Conservation (phyloP, 495 filamentous ascomycete species). For the Tuber aestivum region DNA sequence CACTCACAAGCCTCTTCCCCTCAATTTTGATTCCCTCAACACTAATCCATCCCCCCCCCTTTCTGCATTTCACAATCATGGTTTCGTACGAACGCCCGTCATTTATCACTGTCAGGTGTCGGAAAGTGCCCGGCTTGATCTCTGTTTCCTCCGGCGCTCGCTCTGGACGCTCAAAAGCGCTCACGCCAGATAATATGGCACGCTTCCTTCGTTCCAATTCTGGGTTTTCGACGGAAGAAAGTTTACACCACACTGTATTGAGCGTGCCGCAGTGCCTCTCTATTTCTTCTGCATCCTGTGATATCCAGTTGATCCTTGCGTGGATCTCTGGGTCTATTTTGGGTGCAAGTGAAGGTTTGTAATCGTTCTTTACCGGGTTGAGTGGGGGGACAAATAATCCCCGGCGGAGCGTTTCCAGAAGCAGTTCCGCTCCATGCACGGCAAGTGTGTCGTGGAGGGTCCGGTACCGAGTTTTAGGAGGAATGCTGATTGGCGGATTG, state of each 20-base stretch:
- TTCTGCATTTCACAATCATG: conserved; percentile 31
- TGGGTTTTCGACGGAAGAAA: conserved; percentile 22
- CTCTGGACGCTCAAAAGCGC: conserved; percentile 20
- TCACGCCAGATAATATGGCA: conserved; percentile 28
- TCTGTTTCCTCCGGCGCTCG: conserved; percentile 8
- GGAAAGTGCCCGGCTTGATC: conserved; percentile 24
- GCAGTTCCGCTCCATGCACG: conserved; percentile 54
- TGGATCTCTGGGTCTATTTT: conserved; percentile 44
- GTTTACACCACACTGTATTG: conserved; percentile 26
- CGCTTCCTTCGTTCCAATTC: conserved; percentile 23
- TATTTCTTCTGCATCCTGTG: conserved; percentile 22
- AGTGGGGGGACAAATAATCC: conserved; percentile 63
- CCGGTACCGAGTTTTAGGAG: conserved; percentile 34
- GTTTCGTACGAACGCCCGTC: conserved; percentile 15
- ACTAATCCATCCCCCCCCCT: conserved; percentile 37
- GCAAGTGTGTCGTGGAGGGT: conserved; percentile 47
- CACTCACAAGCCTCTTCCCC: conserved; percentile 29
- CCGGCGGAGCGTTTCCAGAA: conserved; percentile 55
- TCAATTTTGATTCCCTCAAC: conserved; percentile 37
- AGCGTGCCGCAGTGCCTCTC: conserved; percentile 23
- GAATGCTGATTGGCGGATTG: conserved; percentile 29
- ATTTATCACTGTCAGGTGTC: conserved; percentile 20
- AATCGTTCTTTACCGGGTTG: conserved; percentile 32
- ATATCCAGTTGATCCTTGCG: conserved; percentile 41
- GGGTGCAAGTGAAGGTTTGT: conserved; percentile 44